Conservation (phyloP, 345 rosid genomes). For the Eucalyptus curtisii region DNA sequence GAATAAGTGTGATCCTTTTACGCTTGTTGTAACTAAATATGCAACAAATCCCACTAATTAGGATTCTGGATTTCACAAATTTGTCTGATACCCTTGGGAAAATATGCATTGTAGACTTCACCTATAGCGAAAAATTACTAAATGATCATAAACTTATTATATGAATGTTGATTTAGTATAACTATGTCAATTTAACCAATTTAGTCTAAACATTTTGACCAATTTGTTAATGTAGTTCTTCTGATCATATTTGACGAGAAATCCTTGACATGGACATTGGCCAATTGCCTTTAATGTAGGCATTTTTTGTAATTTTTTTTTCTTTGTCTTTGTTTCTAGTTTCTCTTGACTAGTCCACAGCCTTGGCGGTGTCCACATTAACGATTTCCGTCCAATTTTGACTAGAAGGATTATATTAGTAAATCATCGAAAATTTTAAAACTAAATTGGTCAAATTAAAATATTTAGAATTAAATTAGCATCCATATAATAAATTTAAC, state of each 20-base stretch:
- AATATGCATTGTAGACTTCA: neutral
- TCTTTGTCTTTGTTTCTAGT: neutral
- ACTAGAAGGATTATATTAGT: neutral
- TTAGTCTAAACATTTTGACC: neutral
- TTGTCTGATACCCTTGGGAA: neutral
- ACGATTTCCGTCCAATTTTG: fast-evolving
- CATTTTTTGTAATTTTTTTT: neutral
- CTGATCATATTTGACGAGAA: fast-evolving
- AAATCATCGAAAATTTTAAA: neutral
- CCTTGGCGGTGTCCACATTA: neutral
- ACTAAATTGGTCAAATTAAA: neutral
- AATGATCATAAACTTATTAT: neutral
- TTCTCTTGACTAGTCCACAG: neutral
- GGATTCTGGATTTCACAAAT: neutral
- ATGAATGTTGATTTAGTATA: neutral
- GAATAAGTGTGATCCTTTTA: too few relatives aligned
- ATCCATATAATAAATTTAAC: neutral
- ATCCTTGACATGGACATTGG: neutral
- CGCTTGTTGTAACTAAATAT: neutral
- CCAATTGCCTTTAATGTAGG: neutral
- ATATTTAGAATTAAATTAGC: neutral
- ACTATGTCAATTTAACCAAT: too few relatives aligned
- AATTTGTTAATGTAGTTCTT: neutral
- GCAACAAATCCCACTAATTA: neutral
- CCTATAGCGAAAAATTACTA: neutral